Percentiles rank a stretch among this genome's conserved stretches.
Evolutionary conservation across 1,284 basidiomycete species (phyloP).

Genomic region (Amylostereum chailletii): DNA sequence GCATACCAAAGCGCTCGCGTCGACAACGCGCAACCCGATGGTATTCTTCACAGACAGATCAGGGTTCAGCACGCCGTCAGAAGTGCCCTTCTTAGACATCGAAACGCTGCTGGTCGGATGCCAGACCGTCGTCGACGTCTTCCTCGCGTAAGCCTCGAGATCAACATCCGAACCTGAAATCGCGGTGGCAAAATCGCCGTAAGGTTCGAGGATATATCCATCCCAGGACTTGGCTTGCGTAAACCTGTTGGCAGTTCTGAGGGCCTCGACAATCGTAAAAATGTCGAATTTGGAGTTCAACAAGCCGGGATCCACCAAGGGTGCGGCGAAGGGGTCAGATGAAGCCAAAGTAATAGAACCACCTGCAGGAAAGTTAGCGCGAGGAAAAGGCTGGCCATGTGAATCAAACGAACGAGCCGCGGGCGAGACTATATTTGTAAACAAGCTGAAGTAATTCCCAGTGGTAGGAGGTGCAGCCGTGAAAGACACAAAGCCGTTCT

Average conservation of each 20-base stretch:
- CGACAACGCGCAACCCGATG: not conserved
- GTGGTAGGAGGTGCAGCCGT: conserved; percentile 8
- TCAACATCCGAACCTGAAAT: not conserved
- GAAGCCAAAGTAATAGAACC: conserved; percentile 27
- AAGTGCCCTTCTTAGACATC: not conserved
- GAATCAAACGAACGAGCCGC: conserved; percentile 11
- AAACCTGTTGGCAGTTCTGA: conserved; percentile 16
- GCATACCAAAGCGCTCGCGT: not conserved
- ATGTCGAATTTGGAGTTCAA: conserved; percentile 28
- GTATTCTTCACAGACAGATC: not conserved
- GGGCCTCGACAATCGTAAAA: conserved; percentile 22
- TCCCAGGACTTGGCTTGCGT: not conserved
- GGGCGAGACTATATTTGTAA: conserved; percentile 15
- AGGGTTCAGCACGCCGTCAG: not conserved
- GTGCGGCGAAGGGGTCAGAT: conserved; percentile 27
- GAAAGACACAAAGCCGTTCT: conserved; percentile 9
- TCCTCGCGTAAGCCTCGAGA: not conserved
- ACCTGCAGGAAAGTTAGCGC: conserved; percentile 17
- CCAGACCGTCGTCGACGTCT: not conserved
- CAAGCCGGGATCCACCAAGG: conserved; percentile 28
- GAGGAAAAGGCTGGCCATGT: not conserved
- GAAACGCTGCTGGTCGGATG: not conserved
- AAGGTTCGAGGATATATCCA: not conserved
- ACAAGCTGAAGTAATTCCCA: conserved; percentile 16
- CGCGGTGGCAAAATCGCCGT: not conserved